Conservation (phyloP, 352 stramenopile genomes). For the Chrysophaeum taylorii region DNA sequence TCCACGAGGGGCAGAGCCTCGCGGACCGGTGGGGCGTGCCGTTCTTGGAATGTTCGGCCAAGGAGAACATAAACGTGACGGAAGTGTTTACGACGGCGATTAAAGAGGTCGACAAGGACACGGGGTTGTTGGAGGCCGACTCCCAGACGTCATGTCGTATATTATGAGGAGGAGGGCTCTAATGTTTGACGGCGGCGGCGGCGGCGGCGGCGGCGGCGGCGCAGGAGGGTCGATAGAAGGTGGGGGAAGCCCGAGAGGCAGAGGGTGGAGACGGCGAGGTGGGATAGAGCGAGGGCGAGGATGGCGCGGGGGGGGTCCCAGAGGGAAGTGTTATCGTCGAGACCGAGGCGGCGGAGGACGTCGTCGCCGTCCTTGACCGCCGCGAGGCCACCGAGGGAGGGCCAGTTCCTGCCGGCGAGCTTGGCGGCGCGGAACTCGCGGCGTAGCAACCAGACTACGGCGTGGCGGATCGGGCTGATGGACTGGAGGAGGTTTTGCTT, state of each 20-base stretch:
- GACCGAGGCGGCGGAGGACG: background rate
- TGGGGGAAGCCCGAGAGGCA: background rate
- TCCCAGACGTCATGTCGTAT: background rate
- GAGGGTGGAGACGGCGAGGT: background rate
- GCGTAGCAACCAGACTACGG: background rate
- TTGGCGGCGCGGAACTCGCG: conserved; percentile 6
- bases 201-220: no score
- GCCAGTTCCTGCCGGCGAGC: background rate
- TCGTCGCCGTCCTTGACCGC: background rate
- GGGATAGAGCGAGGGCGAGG: background rate
- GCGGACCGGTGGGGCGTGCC: conserved; percentile 76
- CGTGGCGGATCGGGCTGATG: background rate
- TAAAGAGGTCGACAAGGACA: conserved; percentile 59
- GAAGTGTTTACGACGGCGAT: conserved; percentile 58
- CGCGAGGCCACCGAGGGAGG: background rate
- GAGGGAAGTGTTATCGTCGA: background rate
- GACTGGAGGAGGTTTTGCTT: background rate
- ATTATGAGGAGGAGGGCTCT: no score
- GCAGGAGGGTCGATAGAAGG: no score
- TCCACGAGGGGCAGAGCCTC: conserved; percentile 68
- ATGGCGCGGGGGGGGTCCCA: background rate
- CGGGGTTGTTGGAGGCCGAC: conserved; percentile 46
- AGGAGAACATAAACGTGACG: conserved; percentile 50
- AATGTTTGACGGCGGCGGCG: no score
- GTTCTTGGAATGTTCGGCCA: conserved; percentile 81